phyloP scores from a whole-genome alignment of 208 protist species.

The Leishmania turanica region DNA sequence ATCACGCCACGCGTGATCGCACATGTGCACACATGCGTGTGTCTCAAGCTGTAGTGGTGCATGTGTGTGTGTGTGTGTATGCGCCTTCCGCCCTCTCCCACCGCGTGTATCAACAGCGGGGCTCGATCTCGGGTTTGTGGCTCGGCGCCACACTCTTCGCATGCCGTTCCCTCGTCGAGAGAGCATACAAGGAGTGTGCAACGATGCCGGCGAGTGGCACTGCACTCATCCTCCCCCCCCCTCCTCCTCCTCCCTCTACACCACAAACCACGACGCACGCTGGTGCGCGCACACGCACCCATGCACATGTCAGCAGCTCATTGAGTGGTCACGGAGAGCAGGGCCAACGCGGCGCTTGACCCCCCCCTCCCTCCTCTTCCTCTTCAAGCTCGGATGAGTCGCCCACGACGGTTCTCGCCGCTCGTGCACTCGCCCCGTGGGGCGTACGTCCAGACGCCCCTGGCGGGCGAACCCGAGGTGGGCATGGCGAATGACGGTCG shows the following conservation, averaged over 20 bases:
- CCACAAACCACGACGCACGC: not conserved
- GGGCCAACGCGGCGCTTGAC: not conserved
- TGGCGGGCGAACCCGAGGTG: constrained; percentile 21
- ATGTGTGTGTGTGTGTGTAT: not conserved
- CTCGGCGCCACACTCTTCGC: not conserved
- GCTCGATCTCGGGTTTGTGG: not conserved
- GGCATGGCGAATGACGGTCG: constrained; percentile 24
- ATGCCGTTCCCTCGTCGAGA: not conserved
- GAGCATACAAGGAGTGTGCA: not conserved
- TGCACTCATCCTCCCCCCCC: not conserved
- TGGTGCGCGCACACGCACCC: not conserved
- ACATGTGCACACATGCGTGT: not conserved
- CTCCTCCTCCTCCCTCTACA: not conserved
- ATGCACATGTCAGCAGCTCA: not conserved
- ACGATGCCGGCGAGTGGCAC: not conserved
- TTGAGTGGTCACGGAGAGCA: not conserved
- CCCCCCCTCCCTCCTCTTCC: not conserved
- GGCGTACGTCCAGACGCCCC: constrained; percentile 4
- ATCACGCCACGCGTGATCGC: no score
- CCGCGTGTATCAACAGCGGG: not conserved
- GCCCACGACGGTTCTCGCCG: constrained; percentile 9
- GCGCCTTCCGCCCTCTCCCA: not conserved
- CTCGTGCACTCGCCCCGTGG: constrained; percentile 12
- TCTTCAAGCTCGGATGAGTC: not conserved
- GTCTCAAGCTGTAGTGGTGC: not conserved